Base-by-base conservation (phyloP, 139 green algal species). In the Tetraselmis chui region DNA sequence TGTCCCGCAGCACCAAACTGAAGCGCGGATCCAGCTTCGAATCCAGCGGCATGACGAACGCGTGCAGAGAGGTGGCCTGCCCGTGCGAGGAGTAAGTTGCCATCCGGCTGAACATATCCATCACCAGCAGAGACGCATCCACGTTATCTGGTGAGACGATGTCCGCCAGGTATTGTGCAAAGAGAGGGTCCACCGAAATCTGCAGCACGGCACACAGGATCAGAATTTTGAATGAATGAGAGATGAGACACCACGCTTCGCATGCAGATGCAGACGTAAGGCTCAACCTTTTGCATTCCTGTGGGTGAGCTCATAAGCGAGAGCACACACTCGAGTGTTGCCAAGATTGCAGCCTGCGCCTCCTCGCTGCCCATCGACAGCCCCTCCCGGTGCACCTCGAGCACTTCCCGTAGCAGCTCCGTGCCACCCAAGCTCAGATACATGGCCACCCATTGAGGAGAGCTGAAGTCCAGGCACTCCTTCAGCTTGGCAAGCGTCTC, bases 391-490 rank as follows among this genome's bases (percentile, higher is more conserved):
- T 89, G 86, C 86, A 84, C 45, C 28, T 76, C 59, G 75, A 87
- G 80, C 30, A 83, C 85, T 80, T 89, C 30, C 74, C 87, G 83
- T 30, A 89, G 84, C 78, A 89, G 79, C 76, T 81, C 32, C 1
- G 79, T 79, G 59, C 86, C 86, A 29, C 85, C 83, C 79, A 88
- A 79, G 75, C 81, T 81, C 79, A 81, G 85, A 74, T 82, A 89
- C 59, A 89, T 79, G 27, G 75, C 59, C 28, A 82, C 67, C 86
- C 86, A 89, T 79, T 76, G 32, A 22, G 81, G 59, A 30, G 76
- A 79, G 76, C 83, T 78, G 75, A 87, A 89, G 82, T 86, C 83
- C 22, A 89, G 79, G 79, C 83, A 87, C 75, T 87, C 86, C 81
- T 86, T 87, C 11, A 85, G 59, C 32, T 86, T 81, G 1, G 77